phyloP scores from a whole-genome alignment of 2,329 filamentous ascomycete species.

The Neonectria ditissima region DNA sequence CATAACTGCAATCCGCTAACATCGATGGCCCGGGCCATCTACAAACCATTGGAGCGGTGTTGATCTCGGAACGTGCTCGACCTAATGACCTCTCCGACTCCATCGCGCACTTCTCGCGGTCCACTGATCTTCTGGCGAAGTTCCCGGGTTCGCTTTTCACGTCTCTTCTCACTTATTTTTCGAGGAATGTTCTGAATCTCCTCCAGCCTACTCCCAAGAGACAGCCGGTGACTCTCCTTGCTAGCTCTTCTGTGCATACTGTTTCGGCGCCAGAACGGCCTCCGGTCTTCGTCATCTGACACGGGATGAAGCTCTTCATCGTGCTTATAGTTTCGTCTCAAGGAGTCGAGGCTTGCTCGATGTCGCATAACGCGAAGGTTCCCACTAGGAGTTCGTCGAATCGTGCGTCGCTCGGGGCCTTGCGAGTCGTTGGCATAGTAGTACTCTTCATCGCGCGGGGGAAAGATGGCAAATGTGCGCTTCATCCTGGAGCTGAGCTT shows the following conservation, averaged over 20 bases:
- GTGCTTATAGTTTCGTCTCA: constrained; percentile 44
- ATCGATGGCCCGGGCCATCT: constrained; percentile 18
- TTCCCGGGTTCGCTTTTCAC: constrained; percentile 69
- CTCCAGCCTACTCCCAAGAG: constrained; percentile 62
- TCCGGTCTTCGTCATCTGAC: constrained; percentile 37
- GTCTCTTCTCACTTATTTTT: constrained; percentile 67
- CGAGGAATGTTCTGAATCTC: constrained; percentile 66
- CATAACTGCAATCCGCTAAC: not conserved
- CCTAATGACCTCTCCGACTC: constrained; percentile 68
- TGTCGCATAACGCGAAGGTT: constrained; percentile 70
- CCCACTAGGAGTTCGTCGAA: constrained; percentile 69
- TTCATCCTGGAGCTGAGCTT: constrained; percentile 67
- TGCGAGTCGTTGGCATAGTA: constrained; percentile 49
- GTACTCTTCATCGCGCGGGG: constrained; percentile 57
- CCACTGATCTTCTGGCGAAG: constrained; percentile 71
- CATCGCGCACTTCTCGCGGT: constrained; percentile 68
- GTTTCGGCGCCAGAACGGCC: constrained; percentile 49
- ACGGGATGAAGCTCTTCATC: constrained; percentile 53
- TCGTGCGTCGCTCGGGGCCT: constrained; percentile 66
- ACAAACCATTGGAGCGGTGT: constrained; percentile 24
- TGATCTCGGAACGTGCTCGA: constrained; percentile 47
- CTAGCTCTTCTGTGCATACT: constrained; percentile 43
- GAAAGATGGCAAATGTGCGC: constrained; percentile 71
- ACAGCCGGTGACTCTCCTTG: constrained; percentile 49
- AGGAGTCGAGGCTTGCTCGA: constrained; percentile 60